Percentiles rank a stretch among this genome's conserved stretches.
These are phyloP conservation scores for Xylaria venustula DNA, from an alignment of 495 filamentous ascomycete genomes.

Conservation along the genomic window DNA sequence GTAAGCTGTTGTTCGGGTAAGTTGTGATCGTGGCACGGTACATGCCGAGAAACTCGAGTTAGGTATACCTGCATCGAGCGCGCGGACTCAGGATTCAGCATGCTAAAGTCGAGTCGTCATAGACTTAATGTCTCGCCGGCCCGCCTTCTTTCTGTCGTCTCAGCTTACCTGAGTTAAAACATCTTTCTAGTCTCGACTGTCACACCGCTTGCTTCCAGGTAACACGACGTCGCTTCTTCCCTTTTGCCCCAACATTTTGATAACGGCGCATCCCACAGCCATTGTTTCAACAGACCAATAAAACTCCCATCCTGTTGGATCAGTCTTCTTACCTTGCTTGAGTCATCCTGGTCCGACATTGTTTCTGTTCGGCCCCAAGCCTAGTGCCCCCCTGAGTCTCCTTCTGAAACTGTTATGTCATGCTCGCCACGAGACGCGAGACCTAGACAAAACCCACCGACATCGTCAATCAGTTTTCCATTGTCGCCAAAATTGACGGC, in stretches of 20 bases:
- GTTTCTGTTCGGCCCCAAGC: neutral
- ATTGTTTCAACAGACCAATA: neutral
- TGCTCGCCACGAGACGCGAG: neutral
- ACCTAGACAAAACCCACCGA: neutral
- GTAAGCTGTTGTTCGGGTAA: neutral
- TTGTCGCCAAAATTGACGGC: neutral
- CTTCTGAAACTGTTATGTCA: conserved; percentile 9
- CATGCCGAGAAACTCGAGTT: neutral
- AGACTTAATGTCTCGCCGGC: neutral
- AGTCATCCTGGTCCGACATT: neutral
- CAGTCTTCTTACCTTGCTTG: neutral
- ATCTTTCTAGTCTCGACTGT: neutral
- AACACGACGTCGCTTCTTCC: neutral
- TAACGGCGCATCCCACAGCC: neutral
- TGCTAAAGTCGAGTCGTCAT: conserved; percentile 13
- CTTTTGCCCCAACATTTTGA: neutral
- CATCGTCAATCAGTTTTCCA: neutral
- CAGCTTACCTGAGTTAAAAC: too few species aligned
- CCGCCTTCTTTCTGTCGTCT: too few species aligned
- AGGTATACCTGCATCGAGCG: neutral
- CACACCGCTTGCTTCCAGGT: neutral
- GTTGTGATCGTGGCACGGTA: neutral
- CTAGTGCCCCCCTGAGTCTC: neutral
- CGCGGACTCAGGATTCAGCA: neutral
- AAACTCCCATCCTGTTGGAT: conserved; percentile 1